These are phyloP conservation scores for Crucibulum laeve DNA, from an alignment of 768 basidiomycete species.

Conservation along the genomic window DNA sequence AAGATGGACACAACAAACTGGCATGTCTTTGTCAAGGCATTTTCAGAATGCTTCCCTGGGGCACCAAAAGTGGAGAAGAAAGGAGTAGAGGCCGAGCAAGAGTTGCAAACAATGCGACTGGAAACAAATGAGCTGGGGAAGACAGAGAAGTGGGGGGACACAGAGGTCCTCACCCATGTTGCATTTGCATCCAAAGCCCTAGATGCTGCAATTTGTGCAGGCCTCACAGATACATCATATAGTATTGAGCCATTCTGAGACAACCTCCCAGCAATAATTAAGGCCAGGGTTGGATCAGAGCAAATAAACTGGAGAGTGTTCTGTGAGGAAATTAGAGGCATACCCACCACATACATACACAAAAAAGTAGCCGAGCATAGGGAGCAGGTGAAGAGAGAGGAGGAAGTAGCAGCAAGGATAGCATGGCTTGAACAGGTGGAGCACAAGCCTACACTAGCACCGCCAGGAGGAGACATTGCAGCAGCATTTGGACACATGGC, in stretches of 20 bases:
- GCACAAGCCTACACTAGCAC: neutral
- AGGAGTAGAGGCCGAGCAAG: neutral
- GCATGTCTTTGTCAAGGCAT: neutral
- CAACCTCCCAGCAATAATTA: neutral
- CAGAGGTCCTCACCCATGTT: neutral
- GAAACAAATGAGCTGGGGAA: neutral
- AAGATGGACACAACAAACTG: neutral
- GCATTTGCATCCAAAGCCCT: neutral
- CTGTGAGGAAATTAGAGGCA: neutral
- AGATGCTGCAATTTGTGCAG: neutral
- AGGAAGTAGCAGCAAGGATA: neutral
- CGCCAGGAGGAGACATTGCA: neutral
- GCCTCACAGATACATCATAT: neutral
- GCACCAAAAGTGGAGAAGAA: neutral
- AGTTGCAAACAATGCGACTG: neutral
- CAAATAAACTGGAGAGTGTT: neutral
- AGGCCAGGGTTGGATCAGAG: neutral
- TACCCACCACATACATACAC: neutral
- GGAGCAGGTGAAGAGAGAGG: neutral
- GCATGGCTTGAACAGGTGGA: neutral
- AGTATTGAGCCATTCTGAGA: neutral
- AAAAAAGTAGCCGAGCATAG: neutral
- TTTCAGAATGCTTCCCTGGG: neutral
- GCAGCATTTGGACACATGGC: neutral
- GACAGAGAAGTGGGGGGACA: neutral